These are phyloP conservation scores for Populus deltoides DNA, from an alignment of 345 rosid genomes.

Conservation along the genomic window DNA sequence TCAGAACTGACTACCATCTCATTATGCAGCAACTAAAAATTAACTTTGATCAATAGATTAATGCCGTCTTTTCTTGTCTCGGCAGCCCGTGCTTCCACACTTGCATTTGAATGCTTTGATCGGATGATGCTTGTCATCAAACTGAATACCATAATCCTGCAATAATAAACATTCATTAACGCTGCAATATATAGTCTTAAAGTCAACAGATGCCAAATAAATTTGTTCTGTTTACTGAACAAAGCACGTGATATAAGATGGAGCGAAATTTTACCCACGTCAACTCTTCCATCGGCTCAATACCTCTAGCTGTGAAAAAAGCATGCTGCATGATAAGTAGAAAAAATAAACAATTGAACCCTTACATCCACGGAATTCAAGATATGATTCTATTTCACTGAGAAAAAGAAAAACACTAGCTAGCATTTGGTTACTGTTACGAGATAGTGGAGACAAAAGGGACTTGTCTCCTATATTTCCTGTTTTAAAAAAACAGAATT, in stretches of 20 bases:
- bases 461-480: too few relatives aligned
- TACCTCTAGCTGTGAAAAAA: constrained; percentile 18
- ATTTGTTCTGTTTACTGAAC: neutral
- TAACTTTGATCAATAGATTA: neutral
- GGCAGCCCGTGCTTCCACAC: constrained; percentile 26
- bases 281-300: constrained; percentile 22
- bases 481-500: too few relatives aligned
- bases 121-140: constrained; percentile 23
- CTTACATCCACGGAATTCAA: neutral
- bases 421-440: too few relatives aligned
- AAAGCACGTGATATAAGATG: neutral
- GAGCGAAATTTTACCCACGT: constrained; percentile 14
- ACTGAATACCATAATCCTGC: constrained; percentile 31
- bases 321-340: constrained; percentile 14
- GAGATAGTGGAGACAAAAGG: too few relatives aligned
- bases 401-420: neutral
- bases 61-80: neutral
- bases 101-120: constrained; percentile 27
- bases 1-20: too few relatives aligned
- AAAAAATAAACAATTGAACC: neutral
- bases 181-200: neutral
- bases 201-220: neutral
- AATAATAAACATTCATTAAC: neutral
- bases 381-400: neutral
- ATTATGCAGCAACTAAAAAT: neutral